Base-by-base conservation (phyloP, 202 grass and related monocot genomes). In the Digitaria exilis region DNA sequence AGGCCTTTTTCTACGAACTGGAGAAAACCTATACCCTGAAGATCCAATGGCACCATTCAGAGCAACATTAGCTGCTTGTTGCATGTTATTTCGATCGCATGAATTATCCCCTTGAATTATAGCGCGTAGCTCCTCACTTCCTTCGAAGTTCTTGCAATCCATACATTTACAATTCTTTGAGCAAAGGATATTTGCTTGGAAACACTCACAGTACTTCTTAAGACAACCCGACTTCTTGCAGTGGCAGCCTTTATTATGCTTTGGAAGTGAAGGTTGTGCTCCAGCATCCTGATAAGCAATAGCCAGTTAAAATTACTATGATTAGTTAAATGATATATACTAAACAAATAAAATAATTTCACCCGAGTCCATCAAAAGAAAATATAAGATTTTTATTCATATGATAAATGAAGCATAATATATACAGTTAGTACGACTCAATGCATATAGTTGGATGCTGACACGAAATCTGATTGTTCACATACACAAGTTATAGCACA, bases 151-250 rank as follows among this genome's bases (percentile, higher is more conserved):
- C 89, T 94, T 94, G 82, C 92, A 94, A 76, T 85, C 87, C 28
- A 85, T 29, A 63, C 92, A 94, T 85, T 80, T 94, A 80, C 92
- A 94, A 89, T 94, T 89, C 63, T 89, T 85, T 49, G 89, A 94
- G 65, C 92, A 94, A 70, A 94, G 89, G 17, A 94, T 91, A 78
- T 91, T 94, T 61, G 87, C 92, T 91, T 94, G 92, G 52, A 85
- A 94, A 60, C 92, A 94, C 57, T 94, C 92, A 85, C 92, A 94
- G 56, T 94, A 94, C 54, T 91, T 91, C 84, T 94, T 94, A 35
- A 94, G 82, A 69, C 92, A 94, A 16, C 74, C 81, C 30, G 92
- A 94, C 50, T 94, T 94, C 78, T 94, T 94, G 70, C 92, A 94
- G 43, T 94, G 81, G 51, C 92, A 94, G 77, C 92, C 87, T 89